Evolutionary conservation across 2,329 filamentous ascomycete species (phyloP), one percentile per base, ranked within the genome.

Genomic region (Colletotrichum endophyticum): DNA sequence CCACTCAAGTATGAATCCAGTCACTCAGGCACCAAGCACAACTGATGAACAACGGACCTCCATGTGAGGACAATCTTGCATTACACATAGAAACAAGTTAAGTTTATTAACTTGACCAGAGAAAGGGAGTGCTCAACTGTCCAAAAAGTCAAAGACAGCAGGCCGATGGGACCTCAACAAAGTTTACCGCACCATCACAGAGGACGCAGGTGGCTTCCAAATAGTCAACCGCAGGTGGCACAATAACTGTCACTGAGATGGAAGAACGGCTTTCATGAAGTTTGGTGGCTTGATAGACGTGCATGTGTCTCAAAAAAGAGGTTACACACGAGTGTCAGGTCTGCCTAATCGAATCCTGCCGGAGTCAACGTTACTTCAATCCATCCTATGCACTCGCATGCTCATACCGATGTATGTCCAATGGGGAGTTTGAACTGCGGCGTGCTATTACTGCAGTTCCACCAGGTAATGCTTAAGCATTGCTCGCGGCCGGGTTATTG

Each of bases 381-480:
- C 44, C 1, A 49, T 4, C 0, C n/a, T 22, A 22, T n/a, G 6
- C 4, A 49, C n/a, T 2, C 2, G 44, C 44, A 49, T 7, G 44
- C n/a, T 4, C n/a, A 13, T 22, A 22, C 1, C 0, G 15, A 16
- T 8, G 11, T 6, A 49, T 16, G 2, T 7, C 1, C 5, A 7
- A 49, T 49, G n/a, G 13, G 5, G 8, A n/a, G 4, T 49, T 49
- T 5, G n/a, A 22, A 49, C 19, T 22, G n/a, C 1, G n/a, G n/a
- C 6, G n/a, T 49, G 8, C n/a, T 49, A n/a, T 13, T 5, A n/a
- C 44, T 49, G n/a, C n/a, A 22, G 2, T 49, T 8, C 19, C 5
- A 16, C 5, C 39, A 7, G 11, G 11, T 49, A 49, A 22, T 22
- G 44, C 11, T 9, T 5, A 16, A 22, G 6, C 11, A 13, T 13